These are phyloP conservation scores for Hippophae gyantsensis DNA, from an alignment of 306 rosid species.

Conservation along the genomic window DNA sequence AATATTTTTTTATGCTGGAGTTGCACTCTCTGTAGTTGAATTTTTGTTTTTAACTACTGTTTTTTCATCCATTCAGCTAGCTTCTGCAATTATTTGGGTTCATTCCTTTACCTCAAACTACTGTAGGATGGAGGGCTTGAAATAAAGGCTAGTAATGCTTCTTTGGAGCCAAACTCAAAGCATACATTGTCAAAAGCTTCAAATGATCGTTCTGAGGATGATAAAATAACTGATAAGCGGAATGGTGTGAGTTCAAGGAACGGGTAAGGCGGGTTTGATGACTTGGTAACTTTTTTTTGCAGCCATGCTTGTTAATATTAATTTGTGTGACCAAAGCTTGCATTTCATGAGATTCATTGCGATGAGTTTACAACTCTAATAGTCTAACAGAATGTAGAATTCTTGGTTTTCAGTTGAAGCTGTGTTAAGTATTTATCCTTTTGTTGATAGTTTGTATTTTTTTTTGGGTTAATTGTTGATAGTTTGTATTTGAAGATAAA, in stretches of 20 bases:
- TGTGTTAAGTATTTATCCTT: too few species aligned
- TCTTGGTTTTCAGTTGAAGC: too few species aligned
- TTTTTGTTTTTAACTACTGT: constrained; percentile 74
- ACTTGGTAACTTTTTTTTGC: background rate
- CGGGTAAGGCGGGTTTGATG: constrained; percentile 33
- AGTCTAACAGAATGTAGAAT: too few species aligned
- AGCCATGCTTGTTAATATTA: constrained; percentile 5
- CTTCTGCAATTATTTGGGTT: constrained; percentile 99
- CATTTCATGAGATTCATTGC: background rate
- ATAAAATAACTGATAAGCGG: constrained; percentile 44
- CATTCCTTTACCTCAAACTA: constrained; percentile 99
- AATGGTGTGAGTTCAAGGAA: constrained; percentile 60
- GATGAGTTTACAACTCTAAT: background rate
- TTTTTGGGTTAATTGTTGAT: too few species aligned
- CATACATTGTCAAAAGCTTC: constrained; percentile 32
- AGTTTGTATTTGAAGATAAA: too few species aligned
- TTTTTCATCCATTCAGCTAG: constrained; percentile 93
- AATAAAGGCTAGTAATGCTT: constrained; percentile 41
- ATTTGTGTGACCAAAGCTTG: background rate
- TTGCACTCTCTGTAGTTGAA: constrained; percentile 37
- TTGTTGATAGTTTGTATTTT: too few species aligned
- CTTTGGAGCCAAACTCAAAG: constrained; percentile 43
- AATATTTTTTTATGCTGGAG: constrained; percentile 58
- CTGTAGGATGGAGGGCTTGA: constrained; percentile 98
- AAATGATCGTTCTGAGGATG: constrained; percentile 37